phyloP scores from a whole-genome alignment of 345 rosid genomes.

The Melaleuca alternifolia region DNA sequence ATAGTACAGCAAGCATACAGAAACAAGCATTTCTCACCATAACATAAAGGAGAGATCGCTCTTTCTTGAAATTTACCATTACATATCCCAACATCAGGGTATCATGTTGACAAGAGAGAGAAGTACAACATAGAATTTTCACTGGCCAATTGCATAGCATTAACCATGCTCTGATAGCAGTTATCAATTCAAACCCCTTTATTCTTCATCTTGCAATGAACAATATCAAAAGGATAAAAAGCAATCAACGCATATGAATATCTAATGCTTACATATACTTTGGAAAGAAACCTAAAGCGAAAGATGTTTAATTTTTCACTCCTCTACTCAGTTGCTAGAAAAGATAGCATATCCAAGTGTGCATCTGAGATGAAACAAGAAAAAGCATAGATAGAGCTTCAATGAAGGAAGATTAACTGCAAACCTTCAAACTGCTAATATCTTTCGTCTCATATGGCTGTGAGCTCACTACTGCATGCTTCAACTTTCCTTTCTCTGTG shows the following conservation, averaged over 20 bases:
- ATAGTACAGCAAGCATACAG: neutral
- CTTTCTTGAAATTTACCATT: neutral
- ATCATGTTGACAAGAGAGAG: neutral
- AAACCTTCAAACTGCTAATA: slow-evolving; percentile 78
- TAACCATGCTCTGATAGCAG: neutral
- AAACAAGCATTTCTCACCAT: neutral
- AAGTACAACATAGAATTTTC: neutral
- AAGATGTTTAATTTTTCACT: neutral
- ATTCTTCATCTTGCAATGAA: neutral
- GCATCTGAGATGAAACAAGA: neutral
- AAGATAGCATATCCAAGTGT: neutral
- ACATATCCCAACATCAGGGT: neutral
- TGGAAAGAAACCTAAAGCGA: neutral
- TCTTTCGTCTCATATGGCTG: slow-evolving; percentile 84
- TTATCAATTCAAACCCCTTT: neutral
- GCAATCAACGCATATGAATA: neutral
- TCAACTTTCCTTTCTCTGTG: slow-evolving; percentile 74
- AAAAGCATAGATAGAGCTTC: neutral
- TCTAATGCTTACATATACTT: neutral
- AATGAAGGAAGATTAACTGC: neutral
- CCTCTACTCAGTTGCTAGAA: neutral
- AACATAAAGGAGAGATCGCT: neutral
- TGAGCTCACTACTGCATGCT: slow-evolving; percentile 58
- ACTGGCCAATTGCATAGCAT: neutral
- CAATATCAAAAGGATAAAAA: neutral